phyloP scores from a whole-genome alignment of 768 basidiomycete species.

The Kwoniella newhampshirensis region DNA sequence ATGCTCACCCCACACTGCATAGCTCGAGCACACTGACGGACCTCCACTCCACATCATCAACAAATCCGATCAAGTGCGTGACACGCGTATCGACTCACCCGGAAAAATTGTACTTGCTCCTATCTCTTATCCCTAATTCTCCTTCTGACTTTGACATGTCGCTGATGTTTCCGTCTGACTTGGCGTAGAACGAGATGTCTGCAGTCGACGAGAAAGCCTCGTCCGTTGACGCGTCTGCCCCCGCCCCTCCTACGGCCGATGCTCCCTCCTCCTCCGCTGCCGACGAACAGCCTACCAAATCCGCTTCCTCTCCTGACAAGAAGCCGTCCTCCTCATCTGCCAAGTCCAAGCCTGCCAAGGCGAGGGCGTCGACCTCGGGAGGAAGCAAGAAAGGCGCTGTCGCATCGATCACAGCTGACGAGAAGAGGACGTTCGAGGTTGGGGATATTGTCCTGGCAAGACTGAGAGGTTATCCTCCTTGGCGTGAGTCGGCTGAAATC shows the following conservation, averaged over 20 bases:
- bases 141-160: not conserved
- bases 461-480: constrained; percentile 88
- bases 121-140: not conserved
- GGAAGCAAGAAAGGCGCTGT: constrained; percentile 25
- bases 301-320: constrained; percentile 4
- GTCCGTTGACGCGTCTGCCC: constrained; percentile 19
- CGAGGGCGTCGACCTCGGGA: constrained; percentile 18
- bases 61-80: too few relatives aligned
- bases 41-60: too few relatives aligned
- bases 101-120: not conserved
- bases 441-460: constrained; percentile 89
- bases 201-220: constrained; percentile 20
- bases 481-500: constrained; percentile 87
- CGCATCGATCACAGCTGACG: constrained; percentile 2
- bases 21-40: too few relatives aligned
- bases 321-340: constrained; percentile 18
- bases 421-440: constrained; percentile 58
- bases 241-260: constrained; percentile 3
- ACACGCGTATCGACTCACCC: constrained; percentile 3
- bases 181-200: constrained; percentile 13
- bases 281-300: constrained; percentile 10
- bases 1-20: too few relatives aligned
- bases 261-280: constrained; percentile 12
- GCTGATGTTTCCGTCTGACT: too few relatives aligned
- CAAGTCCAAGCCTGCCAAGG: constrained; percentile 22